Percentiles rank a stretch among this genome's conserved stretches.
These are phyloP conservation scores for Endoconidiophora laricicola DNA, from an alignment of 2,329 filamentous ascomycete genomes.

Conservation along the genomic window DNA sequence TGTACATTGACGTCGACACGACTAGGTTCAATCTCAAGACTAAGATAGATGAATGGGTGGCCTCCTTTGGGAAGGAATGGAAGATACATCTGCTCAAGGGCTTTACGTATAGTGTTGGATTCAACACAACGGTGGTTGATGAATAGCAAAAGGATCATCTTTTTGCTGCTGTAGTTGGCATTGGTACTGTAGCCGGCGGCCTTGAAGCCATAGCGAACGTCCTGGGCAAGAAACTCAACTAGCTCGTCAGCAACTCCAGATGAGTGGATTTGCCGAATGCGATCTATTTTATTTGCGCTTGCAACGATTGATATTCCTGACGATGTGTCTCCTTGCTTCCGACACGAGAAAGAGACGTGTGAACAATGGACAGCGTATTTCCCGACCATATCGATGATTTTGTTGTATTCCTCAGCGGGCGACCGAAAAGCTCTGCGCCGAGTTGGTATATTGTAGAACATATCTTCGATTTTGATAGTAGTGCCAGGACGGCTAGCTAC, in stretches of 20 bases:
- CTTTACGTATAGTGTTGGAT: slow-evolving; percentile 72
- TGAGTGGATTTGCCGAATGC: slow-evolving; percentile 82
- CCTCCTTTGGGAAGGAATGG: slow-evolving; percentile 82
- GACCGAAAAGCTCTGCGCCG: slow-evolving; percentile 81
- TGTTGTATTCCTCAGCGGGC: slow-evolving; percentile 86
- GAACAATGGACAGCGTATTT: slow-evolving; percentile 84
- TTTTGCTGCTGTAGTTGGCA: slow-evolving; percentile 87
- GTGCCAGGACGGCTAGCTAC: slow-evolving; percentile 79
- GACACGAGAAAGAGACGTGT: slow-evolving; percentile 89
- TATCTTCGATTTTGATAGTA: slow-evolving; percentile 87
- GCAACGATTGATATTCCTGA: slow-evolving; percentile 66
- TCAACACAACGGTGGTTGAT: slow-evolving; percentile 95
- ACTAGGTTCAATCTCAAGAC: slow-evolving; percentile 78
- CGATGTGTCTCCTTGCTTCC: slow-evolving; percentile 81
- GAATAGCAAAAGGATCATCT: slow-evolving; percentile 74
- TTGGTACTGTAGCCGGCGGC: slow-evolving; percentile 72
- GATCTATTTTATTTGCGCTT: slow-evolving; percentile 55
- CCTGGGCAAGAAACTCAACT: slow-evolving; percentile 54
- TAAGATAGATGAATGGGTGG: slow-evolving; percentile 86
- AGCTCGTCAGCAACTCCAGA: slow-evolving; percentile 74
- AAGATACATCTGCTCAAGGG: slow-evolving; percentile 77
- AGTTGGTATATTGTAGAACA: slow-evolving; percentile 93
- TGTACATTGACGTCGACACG: slow-evolving; percentile 95
- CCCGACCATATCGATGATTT: slow-evolving; percentile 88
- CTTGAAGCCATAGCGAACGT: slow-evolving; percentile 69